phyloP scores from a whole-genome alignment of 2,329 filamentous ascomycete genomes.

The Ascochyta rabiei region DNA sequence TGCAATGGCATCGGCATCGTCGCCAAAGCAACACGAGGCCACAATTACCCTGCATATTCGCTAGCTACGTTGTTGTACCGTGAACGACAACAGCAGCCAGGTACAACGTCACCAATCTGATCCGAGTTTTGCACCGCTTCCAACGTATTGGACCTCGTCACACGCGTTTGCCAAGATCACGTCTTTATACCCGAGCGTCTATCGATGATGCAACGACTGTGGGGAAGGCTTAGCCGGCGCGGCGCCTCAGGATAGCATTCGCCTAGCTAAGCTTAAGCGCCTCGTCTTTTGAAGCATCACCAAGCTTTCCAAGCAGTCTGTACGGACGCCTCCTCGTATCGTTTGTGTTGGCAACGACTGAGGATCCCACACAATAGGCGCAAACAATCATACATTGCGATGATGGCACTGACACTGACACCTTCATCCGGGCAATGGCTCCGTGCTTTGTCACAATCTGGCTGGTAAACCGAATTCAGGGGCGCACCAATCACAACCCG shows the following conservation, averaged over 20 bases:
- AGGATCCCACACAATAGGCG: background rate
- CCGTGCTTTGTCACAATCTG: constrained; percentile 7
- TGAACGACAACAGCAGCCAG: constrained; percentile 3
- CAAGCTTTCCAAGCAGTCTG: constrained; percentile 23
- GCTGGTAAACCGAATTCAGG: constrained; percentile 3
- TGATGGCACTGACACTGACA: constrained; percentile 3
- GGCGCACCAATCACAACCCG: constrained; percentile 10
- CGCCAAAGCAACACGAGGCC: constrained; percentile 15
- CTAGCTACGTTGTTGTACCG: background rate
- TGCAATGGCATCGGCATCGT: constrained; percentile 1
- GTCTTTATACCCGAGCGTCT: background rate
- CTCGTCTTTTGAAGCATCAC: constrained; percentile 14
- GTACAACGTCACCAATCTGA: background rate
- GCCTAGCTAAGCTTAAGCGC: background rate
- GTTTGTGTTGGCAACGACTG: background rate
- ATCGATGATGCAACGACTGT: constrained; percentile 16
- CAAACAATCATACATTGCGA: background rate
- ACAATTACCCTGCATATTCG: constrained; percentile 3
- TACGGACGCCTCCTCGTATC: background rate
- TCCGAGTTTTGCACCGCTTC: background rate
- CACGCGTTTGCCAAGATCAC: background rate
- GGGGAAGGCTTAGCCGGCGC: background rate
- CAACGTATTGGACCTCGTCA: background rate
- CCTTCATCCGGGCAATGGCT: constrained; percentile 1
- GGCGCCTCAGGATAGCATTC: background rate